Percentiles rank a stretch among this genome's conserved stretches.
phyloP scores from a whole-genome alignment of 805 yeast genomes.

The Saturnispora zaruensis region DNA sequence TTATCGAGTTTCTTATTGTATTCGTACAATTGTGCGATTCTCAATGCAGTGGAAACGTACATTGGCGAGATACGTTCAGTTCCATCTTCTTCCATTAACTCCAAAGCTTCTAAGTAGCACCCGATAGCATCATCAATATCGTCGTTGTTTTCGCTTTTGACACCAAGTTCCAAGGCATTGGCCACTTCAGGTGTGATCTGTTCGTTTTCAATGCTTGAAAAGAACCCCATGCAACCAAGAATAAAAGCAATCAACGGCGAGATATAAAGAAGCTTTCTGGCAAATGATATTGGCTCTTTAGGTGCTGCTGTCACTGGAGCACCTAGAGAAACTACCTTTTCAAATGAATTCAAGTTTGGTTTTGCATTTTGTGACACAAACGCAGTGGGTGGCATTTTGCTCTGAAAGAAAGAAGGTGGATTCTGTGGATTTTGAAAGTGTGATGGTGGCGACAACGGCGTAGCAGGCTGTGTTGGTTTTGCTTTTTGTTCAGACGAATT shows the following conservation, averaged over 20 bases:
- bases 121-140: slow-evolving; percentile 56
- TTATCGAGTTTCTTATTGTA: slow-evolving; percentile 19
- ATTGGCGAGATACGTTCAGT: slow-evolving; percentile 58
- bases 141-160: slow-evolving; percentile 28
- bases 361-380: not conserved
- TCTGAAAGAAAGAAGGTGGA: slow-evolving; percentile 10
- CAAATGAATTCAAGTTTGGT: not conserved
- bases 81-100: slow-evolving; percentile 45
- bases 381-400: not conserved
- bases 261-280: not conserved
- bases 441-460: slow-evolving; percentile 2
- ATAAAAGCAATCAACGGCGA: slow-evolving; percentile 1
- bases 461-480: not conserved
- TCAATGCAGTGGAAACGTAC: slow-evolving; percentile 79
- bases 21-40: slow-evolving; percentile 78
- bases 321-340: not conserved
- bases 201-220: slow-evolving; percentile 7
- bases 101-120: slow-evolving; percentile 61
- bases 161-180: slow-evolving; percentile 9
- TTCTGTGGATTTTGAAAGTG: slow-evolving; percentile 14
- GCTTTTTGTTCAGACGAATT: not conserved
- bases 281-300: not conserved
- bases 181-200: slow-evolving; percentile 12
- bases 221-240: not conserved
- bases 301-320: not conserved